phyloP scores from a whole-genome alignment of 2,329 filamentous ascomycete species.

The Rachicladosporium sp. region DNA sequence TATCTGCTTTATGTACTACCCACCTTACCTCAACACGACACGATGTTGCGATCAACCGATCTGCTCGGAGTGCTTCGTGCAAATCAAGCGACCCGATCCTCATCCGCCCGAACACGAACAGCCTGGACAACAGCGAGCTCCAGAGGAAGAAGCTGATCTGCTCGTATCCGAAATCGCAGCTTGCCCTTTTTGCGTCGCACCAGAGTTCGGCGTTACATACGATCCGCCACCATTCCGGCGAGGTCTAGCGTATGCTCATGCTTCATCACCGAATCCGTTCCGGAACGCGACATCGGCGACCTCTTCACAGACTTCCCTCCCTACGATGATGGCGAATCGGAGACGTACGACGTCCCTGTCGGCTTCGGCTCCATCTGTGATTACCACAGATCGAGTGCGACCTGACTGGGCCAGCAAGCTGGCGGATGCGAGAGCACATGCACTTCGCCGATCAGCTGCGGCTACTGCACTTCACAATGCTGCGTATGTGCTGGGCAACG shows the following conservation, averaged over 20 bases:
- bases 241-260: constrained; percentile 57
- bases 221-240: constrained; percentile 77
- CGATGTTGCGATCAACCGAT: constrained; percentile 93
- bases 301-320: constrained; percentile 50
- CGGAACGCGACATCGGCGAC: constrained; percentile 54
- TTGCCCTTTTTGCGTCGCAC: constrained; percentile 89
- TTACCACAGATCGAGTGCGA: constrained; percentile 83
- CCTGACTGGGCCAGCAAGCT: constrained; percentile 93
- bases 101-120: constrained; percentile 62
- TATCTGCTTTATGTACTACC: constrained; percentile 93
- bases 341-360: constrained; percentile 60
- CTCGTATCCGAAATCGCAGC: constrained; percentile 83
- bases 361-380: constrained; percentile 69
- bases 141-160: constrained; percentile 42
- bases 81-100: constrained; percentile 90
- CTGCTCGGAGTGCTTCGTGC: constrained; percentile 97
- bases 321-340: constrained; percentile 26
- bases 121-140: constrained; percentile 20
- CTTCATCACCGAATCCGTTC: constrained; percentile 34
- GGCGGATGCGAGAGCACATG: constrained; percentile 69
- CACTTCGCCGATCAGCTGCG: constrained; percentile 74
- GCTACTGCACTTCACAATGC: constrained; percentile 91
- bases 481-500: constrained; percentile 69
- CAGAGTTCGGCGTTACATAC: constrained; percentile 95
- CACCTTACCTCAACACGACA: constrained; percentile 85